Conservation (phyloP, 805 yeast genomes). For the Suhomyces sp. region DNA sequence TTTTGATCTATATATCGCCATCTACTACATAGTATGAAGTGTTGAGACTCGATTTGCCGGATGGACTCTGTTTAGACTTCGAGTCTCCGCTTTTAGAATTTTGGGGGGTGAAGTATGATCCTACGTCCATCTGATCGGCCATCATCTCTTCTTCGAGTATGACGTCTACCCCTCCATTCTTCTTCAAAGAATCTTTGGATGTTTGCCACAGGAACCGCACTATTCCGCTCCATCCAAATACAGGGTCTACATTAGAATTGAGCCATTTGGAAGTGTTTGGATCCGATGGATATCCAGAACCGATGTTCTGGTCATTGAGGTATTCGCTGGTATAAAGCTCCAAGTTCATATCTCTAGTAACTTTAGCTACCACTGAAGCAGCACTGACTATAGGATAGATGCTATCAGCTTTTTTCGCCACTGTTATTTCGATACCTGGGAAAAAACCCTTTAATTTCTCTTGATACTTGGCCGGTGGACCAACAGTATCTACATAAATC, state of each 20-base stretch:
- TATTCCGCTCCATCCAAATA: conserved; percentile 86
- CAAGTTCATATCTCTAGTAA: conserved; percentile 76
- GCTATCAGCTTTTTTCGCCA: conserved; percentile 93
- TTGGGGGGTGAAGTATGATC: neutral
- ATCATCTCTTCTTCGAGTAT: conserved; percentile 54
- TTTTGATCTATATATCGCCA: neutral
- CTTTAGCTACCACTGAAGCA: conserved; percentile 95
- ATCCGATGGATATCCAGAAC: conserved; percentile 95
- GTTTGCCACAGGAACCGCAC: conserved; percentile 95
- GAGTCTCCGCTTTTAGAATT: neutral
- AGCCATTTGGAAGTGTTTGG: conserved; percentile 84
- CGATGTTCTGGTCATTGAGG: conserved; percentile 45
- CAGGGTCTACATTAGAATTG: conserved; percentile 53
- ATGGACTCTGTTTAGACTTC: neutral
- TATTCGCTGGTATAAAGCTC: conserved; percentile 26
- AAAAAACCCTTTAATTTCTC: conserved; percentile 66
- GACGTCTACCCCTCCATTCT: conserved; percentile 50
- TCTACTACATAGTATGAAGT: neutral
- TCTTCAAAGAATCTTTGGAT: conserved; percentile 65
- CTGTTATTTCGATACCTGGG: conserved; percentile 70
- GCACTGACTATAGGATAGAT: conserved; percentile 88
- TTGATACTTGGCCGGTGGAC: conserved; percentile 87
- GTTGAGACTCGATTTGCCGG: neutral
- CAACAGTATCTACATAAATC: conserved; percentile 92
- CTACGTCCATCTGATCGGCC: neutral